A percentile compares a stretch with the other conserved stretches of the same genome.
Conservation (phyloP, 2,329 filamentous ascomycete species). For the Nigrospora osmanthi region DNA sequence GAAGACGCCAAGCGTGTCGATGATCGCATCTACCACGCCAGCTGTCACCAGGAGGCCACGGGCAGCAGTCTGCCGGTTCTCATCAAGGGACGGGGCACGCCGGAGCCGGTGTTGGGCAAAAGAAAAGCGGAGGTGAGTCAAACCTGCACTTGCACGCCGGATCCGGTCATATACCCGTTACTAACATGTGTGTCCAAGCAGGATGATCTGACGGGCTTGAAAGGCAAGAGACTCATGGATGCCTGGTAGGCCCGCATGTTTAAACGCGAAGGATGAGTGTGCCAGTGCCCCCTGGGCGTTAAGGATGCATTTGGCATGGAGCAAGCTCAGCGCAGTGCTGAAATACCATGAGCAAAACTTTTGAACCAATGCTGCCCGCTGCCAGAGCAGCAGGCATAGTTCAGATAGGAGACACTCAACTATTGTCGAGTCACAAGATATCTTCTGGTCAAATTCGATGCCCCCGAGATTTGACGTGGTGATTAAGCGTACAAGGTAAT, state of each 20-base stretch:
- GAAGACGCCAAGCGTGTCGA: slow-evolving; percentile 77
- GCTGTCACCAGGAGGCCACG: slow-evolving; percentile 77
- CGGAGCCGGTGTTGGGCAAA: slow-evolving; percentile 63
- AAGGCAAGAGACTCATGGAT: slow-evolving; percentile 8
- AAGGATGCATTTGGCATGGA: no score
- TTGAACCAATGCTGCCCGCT: no score
- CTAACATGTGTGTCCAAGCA: slow-evolving; percentile 16
- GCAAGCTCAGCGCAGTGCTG: no score
- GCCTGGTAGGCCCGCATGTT: slow-evolving; percentile 1
- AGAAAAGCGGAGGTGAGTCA: slow-evolving; percentile 61
- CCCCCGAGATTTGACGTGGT: no score
- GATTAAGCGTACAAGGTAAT: no score
- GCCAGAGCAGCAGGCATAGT: no score
- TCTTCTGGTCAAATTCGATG: no score
- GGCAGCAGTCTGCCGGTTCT: slow-evolving; percentile 15
- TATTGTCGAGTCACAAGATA: no score
- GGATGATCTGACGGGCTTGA: slow-evolving; percentile 7
- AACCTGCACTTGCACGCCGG: neutral
- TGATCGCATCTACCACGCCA: slow-evolving; percentile 78
- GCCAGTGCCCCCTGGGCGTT: no score
- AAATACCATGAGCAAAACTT: no score
- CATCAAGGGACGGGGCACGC: slow-evolving; percentile 39
- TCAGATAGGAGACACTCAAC: no score
- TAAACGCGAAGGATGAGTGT: neutral
- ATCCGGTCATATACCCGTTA: neutral